Evolutionary conservation across 1,284 basidiomycete genomes (phyloP).

Genomic region (Cryptococcus hybrid): DNA sequence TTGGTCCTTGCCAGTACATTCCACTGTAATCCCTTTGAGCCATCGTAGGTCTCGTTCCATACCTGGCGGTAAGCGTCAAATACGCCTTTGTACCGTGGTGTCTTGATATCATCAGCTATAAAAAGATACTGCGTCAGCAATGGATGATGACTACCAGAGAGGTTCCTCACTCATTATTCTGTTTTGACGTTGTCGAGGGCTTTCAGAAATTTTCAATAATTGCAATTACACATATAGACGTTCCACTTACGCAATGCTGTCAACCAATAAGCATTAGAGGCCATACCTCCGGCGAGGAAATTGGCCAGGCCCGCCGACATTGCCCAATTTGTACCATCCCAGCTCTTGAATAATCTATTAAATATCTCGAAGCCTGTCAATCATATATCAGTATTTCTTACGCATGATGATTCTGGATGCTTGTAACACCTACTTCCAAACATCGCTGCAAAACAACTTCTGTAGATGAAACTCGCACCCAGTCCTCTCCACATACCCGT

Average conservation of each 20-base stretch:
- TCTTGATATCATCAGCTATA: slow-evolving; percentile 40
- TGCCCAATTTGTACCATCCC: slow-evolving; percentile 46
- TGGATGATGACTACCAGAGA: background rate
- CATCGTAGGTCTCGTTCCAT: slow-evolving; percentile 39
- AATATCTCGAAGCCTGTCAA: slow-evolving; percentile 47
- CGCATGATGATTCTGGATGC: background rate
- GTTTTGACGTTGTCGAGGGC: slow-evolving; percentile 49
- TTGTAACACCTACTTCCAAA: slow-evolving; percentile 42
- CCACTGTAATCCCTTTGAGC: slow-evolving; percentile 25
- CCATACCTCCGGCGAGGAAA: slow-evolving; percentile 50
- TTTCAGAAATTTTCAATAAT: slow-evolving; percentile 5
- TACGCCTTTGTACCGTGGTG: slow-evolving; percentile 40
- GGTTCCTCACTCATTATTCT: slow-evolving; percentile 41
- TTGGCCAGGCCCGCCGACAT: slow-evolving; percentile 42
- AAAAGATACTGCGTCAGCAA: background rate
- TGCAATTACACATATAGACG: background rate
- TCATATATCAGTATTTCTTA: background rate
- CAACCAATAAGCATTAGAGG: slow-evolving; percentile 48
- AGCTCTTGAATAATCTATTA: slow-evolving; percentile 44
- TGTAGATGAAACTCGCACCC: slow-evolving; percentile 46
- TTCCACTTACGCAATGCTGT: slow-evolving; percentile 39
- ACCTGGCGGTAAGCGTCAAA: slow-evolving; percentile 39
- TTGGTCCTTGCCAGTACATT: slow-evolving; percentile 35
- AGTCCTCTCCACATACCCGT: slow-evolving; percentile 49
- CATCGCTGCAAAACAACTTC: slow-evolving; percentile 48